A percentile compares a stretch with the other conserved stretches of the same genome.
phyloP scores from a whole-genome alignment of 805 yeast genomes.

The Yamadazyma sp. region DNA sequence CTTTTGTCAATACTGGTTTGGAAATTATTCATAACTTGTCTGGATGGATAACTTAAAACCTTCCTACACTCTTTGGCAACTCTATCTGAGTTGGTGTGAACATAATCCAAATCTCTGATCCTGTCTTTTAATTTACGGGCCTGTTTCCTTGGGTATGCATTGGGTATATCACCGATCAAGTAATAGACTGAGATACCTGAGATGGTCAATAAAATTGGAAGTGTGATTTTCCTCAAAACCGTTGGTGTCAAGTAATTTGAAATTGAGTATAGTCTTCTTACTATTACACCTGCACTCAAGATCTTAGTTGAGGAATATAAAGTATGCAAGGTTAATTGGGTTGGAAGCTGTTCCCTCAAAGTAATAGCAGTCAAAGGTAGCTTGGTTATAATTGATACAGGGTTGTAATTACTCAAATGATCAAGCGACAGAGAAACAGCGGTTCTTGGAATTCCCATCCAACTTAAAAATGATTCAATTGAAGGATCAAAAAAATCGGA shows the following conservation, averaged over 20 bases:
- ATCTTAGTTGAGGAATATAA: conserved; percentile 38
- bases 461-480: conserved; percentile 51
- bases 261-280: conserved; percentile 33
- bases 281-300: conserved; percentile 41
- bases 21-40: conserved; percentile 72
- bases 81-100: conserved; percentile 73
- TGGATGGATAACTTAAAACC: conserved; percentile 76
- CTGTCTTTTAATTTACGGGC: conserved; percentile 67
- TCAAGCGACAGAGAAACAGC: conserved; percentile 22
- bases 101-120: conserved; percentile 68
- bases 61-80: conserved; percentile 78
- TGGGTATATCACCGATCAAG: conserved; percentile 76
- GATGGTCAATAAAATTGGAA: conserved; percentile 52
- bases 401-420: conserved; percentile 32
- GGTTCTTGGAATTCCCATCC: conserved; percentile 40
- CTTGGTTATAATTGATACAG: conserved; percentile 25
- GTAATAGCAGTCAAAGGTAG: conserved; percentile 29
- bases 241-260: conserved; percentile 35
- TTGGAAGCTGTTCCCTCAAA: conserved; percentile 30
- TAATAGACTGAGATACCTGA: conserved; percentile 57
- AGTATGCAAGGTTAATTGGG: conserved; percentile 40
- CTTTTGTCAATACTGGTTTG: conserved; percentile 65
- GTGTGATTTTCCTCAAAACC: conserved; percentile 44
- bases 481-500: conserved; percentile 82
- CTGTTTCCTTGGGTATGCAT: conserved; percentile 81